These are phyloP conservation scores for Pleurotus salmoneostramineus DNA, from an alignment of 768 basidiomycete species.

Conservation along the genomic window DNA sequence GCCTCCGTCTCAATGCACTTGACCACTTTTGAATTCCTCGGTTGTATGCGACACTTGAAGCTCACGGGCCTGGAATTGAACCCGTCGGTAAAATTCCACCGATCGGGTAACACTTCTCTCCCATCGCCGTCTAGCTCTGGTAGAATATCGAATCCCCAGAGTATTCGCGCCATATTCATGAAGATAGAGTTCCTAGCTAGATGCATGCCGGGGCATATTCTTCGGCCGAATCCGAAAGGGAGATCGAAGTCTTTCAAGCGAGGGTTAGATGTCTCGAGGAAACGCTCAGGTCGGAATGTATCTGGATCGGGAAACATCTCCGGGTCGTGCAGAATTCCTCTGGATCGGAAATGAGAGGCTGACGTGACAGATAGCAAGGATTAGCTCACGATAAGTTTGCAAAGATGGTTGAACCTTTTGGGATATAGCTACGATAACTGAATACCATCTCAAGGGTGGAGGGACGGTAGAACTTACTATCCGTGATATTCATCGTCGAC, in stretches of 20 bases:
- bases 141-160: slow-evolving; percentile 31
- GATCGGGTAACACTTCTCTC: slow-evolving; percentile 16
- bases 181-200: slow-evolving; percentile 30
- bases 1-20: slow-evolving; percentile 22
- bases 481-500: slow-evolving; percentile 33
- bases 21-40: slow-evolving; percentile 16
- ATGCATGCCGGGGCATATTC: slow-evolving; percentile 33
- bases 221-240: slow-evolving; percentile 37
- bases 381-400: slow-evolving; percentile 26
- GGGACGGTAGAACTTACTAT: slow-evolving; percentile 19
- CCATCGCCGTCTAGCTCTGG: slow-evolving; percentile 16
- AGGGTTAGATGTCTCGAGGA: slow-evolving; percentile 24
- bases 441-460: neutral
- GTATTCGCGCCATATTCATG: slow-evolving; percentile 28
- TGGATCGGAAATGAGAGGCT: slow-evolving; percentile 6
- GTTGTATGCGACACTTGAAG: slow-evolving; percentile 25
- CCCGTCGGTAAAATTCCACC: slow-evolving; percentile 26
- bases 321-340: slow-evolving; percentile 25
- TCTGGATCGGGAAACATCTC: slow-evolving; percentile 31
- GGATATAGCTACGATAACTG: slow-evolving; percentile 22
- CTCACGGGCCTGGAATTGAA: slow-evolving; percentile 28
- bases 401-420: slow-evolving; percentile 31
- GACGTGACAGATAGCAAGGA: neutral
- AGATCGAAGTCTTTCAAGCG: slow-evolving; percentile 27
- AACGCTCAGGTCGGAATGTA: slow-evolving; percentile 35